These are phyloP conservation scores for Ogataea pilisensis DNA, from an alignment of 805 yeast genomes.

Conservation along the genomic window DNA sequence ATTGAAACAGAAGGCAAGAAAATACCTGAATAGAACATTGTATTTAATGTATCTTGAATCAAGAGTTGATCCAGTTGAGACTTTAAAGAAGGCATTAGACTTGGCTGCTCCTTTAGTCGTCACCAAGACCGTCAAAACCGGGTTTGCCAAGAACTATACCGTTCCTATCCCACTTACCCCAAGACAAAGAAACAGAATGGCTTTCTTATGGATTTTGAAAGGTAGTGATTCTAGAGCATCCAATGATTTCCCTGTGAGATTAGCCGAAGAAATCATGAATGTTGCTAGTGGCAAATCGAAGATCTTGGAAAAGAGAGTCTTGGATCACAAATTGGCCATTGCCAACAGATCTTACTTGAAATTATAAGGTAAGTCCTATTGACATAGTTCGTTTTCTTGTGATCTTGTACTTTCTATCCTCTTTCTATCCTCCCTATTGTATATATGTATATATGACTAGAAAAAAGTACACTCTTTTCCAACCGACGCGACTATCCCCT, in stretches of 20 bases:
- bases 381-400: too few relatives aligned
- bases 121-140: slow-evolving; percentile 72
- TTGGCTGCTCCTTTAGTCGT: slow-evolving; percentile 80
- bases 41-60: slow-evolving; percentile 71
- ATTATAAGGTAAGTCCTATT: slow-evolving; percentile 10
- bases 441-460: background rate
- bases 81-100: slow-evolving; percentile 72
- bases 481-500: too few relatives aligned
- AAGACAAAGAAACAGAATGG: slow-evolving; percentile 80
- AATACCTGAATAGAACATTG: slow-evolving; percentile 67
- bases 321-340: slow-evolving; percentile 82
- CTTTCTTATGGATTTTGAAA: slow-evolving; percentile 87
- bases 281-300: slow-evolving; percentile 76
- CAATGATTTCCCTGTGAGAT: slow-evolving; percentile 77
- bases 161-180: slow-evolving; percentile 81
- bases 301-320: slow-evolving; percentile 78
- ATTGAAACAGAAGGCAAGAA: slow-evolving; percentile 75
- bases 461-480: too few relatives aligned
- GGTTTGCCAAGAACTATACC: slow-evolving; percentile 75
- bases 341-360: slow-evolving; percentile 70
- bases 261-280: slow-evolving; percentile 82
- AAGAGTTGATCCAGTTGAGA: slow-evolving; percentile 74
- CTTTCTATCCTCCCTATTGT: background rate
- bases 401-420: too few relatives aligned
- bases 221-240: slow-evolving; percentile 77